Conservation (phyloP, 2,329 filamentous ascomycete species). For the Polytolypa hystricis region DNA sequence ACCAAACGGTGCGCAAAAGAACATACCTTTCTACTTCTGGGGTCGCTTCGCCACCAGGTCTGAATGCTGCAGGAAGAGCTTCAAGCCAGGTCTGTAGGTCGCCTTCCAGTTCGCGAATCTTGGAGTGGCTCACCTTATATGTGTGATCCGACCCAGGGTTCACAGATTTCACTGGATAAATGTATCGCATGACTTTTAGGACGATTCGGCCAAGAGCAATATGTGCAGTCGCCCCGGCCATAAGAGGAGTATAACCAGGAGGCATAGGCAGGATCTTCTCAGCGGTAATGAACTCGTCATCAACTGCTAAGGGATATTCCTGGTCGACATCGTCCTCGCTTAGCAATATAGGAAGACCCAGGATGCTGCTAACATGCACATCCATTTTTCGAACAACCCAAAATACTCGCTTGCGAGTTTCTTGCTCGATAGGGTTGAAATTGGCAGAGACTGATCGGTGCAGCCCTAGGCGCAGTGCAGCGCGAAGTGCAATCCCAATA, state of each 20-base stretch:
- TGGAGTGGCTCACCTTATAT: slow-evolving; percentile 53
- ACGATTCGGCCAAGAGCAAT: slow-evolving; percentile 47
- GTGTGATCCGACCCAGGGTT: slow-evolving; percentile 39
- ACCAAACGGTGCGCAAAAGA: not conserved
- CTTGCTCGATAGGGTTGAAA: slow-evolving; percentile 60
- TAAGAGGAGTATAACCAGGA: slow-evolving; percentile 43
- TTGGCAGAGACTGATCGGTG: slow-evolving; percentile 61
- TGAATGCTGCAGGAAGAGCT: slow-evolving; percentile 61
- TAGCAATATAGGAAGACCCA: slow-evolving; percentile 39
- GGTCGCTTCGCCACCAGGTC: slow-evolving; percentile 65
- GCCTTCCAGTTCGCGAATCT: slow-evolving; percentile 53
- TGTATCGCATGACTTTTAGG: slow-evolving; percentile 51
- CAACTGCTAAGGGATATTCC: slow-evolving; percentile 34
- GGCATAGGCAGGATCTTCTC: slow-evolving; percentile 44
- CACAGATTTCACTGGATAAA: slow-evolving; percentile 50
- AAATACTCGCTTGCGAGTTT: slow-evolving; percentile 58
- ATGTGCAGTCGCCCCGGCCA: slow-evolving; percentile 51
- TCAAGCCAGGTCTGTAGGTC: slow-evolving; percentile 55
- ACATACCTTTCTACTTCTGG: slow-evolving; percentile 65
- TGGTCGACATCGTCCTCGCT: slow-evolving; percentile 42
- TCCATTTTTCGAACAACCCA: slow-evolving; percentile 42
- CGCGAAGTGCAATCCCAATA: slow-evolving; percentile 64
- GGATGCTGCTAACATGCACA: slow-evolving; percentile 39
- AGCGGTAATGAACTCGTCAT: slow-evolving; percentile 37
- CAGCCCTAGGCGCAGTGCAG: slow-evolving; percentile 64